Conservation (phyloP, 192 early-diverging fungal species). For the Lunasporangiospora selenospora region DNA sequence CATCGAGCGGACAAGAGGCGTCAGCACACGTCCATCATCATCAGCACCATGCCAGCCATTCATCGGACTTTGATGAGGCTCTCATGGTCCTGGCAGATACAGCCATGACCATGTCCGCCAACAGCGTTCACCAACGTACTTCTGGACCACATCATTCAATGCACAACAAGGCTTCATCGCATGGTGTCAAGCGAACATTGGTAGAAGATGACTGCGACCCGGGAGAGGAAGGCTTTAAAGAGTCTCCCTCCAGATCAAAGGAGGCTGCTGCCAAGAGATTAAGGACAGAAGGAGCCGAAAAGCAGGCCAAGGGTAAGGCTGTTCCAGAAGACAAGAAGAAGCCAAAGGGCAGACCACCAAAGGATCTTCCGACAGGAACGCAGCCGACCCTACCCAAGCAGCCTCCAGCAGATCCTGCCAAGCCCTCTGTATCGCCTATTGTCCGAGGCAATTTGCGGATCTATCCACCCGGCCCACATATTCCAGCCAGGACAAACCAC, state of each 20-base stretch:
- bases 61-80: slow-evolving; percentile 38
- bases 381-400: not conserved
- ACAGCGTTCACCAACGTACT: not conserved
- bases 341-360: slow-evolving; percentile 2
- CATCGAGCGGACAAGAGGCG: slow-evolving; percentile 15
- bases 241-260: not conserved
- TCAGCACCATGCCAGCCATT: slow-evolving; percentile 26
- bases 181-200: slow-evolving; percentile 1
- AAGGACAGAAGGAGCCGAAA: slow-evolving; percentile 10
- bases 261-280: not conserved
- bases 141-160: not conserved
- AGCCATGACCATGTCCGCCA: slow-evolving; percentile 33
- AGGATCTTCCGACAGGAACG: too few species aligned
- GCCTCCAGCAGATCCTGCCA: not conserved
- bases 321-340: not conserved
- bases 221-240: too few species aligned
- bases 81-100: slow-evolving; percentile 46
- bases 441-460: slow-evolving; percentile 46
- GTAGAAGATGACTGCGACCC: not conserved
- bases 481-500: too few species aligned
- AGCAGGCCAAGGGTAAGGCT: slow-evolving; percentile 9
- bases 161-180: too few species aligned
- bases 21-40: slow-evolving; percentile 5
- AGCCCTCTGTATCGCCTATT: slow-evolving; percentile 29
- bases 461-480: slow-evolving; percentile 42